Evolutionary conservation across 2,329 filamentous ascomycete species (phyloP).

Genomic region (Stachybotrys elegans): DNA sequence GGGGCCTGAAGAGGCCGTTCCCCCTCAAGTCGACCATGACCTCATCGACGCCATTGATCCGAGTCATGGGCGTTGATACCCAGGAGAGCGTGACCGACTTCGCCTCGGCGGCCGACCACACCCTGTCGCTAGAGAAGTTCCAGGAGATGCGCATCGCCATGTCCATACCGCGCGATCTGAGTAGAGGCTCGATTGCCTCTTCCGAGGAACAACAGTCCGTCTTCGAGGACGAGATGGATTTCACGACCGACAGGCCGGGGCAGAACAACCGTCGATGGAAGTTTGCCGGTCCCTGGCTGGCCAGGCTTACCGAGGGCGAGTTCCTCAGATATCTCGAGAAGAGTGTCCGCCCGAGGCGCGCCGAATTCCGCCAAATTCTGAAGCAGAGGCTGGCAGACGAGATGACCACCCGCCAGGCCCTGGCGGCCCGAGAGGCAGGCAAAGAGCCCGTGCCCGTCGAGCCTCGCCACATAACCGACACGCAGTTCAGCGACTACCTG

Average conservation of each 20-base stretch:
- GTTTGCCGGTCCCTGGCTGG: conserved; percentile 62
- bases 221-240: conserved; percentile 54
- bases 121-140: conserved; percentile 77
- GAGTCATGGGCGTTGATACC: conserved; percentile 75
- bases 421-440: conserved; percentile 33
- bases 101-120: conserved; percentile 74
- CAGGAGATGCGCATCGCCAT: conserved; percentile 75
- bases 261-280: conserved; percentile 53
- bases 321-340: conserved; percentile 53
- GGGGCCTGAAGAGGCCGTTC: conserved; percentile 84
- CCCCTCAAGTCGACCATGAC: conserved; percentile 70
- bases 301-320: conserved; percentile 54
- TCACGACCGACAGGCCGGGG: conserved; percentile 36
- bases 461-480: conserved; percentile 38
- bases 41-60: conserved; percentile 68
- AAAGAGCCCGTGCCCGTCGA: conserved; percentile 22
- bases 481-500: conserved; percentile 46
- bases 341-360: conserved; percentile 46
- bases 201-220: conserved; percentile 39
- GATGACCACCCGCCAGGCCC: conserved; percentile 32
- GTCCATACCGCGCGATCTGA: conserved; percentile 40
- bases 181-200: conserved; percentile 9
- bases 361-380: conserved; percentile 51
- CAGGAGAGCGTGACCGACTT: conserved; percentile 88
- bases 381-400: conserved; percentile 42